Evolutionary conservation across 306 rosid species (phyloP), one percentile per base, ranked within the genome.

Genomic region (Boehmeria nivea): DNA sequence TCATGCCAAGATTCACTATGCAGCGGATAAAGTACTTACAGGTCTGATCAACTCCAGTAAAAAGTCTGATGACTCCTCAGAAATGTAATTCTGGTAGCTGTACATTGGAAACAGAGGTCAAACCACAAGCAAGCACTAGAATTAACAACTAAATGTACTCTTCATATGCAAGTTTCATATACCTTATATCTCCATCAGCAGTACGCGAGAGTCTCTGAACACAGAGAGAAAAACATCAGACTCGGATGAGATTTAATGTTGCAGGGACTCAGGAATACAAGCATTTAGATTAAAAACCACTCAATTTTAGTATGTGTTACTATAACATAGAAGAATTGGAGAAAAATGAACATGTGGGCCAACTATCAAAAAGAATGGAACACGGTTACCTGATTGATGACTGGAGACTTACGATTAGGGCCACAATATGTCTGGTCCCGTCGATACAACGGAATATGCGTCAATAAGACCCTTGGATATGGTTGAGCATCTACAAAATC

Each of bases 391-490:
- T 88, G 96, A 67, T 84, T 84, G 78, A 88, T 67, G 57, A 72
- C 50, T 53, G 70, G 54, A 49, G 94, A 75, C 31, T 77, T 71
- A 13, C 96, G 90, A 51, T 73, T 63, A 59, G 79, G 82, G 48
- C 94, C 94, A 74, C 94, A 88, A 55, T 59, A 37, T 10, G 81
- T 85, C 56, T 60, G 36, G 65, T 88, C 88, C 19, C 1, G 76
- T 57, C 91, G 84, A 66, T 78, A 80, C 71, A 85, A 70, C 39
- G 94, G 96, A 72, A 85, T 85, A 66, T 88, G 96, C 20, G 86
- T 76, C 73, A 88, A 65, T 51, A 88, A 69, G 55, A 88, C 88
- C 86, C 83, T 85, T 21, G 84, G 84, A 69, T 59, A 67, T 26
- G 57, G 51, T 43, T 67, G 68, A 67, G 38, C 67, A 72, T 57